Base-by-base conservation (phyloP, 371 early-diverging fungal species). In the Rhizomucor pusillus region DNA sequence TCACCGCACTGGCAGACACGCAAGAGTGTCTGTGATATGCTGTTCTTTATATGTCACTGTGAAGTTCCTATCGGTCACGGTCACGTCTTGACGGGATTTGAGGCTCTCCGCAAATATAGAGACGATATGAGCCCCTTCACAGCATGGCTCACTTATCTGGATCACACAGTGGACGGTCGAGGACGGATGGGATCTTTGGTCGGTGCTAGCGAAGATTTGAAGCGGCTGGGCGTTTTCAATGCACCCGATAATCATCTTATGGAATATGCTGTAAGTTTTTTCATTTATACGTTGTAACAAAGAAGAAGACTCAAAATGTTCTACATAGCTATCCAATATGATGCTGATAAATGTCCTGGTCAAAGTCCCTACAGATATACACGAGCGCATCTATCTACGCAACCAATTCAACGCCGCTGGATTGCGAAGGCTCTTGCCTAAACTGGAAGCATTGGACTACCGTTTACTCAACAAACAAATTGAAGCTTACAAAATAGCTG, bases 341-440 rank as follows among this genome's bases (percentile, higher is more conserved):
- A 83, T 90, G 25, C 73, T 90, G 47, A 73, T 90, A 60, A 90
- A 90, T 57, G 85, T 86, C 0, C 56, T 90, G 0, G 78, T 90
- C 4, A 80, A 80, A 46, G 84, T 85, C 3, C 80, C 82, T 2
- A 77, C 81, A 34, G 84, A 88, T 39, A 77, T 84, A 16, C 84
- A 85, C 34, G 59, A 77, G 40, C 80, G 90, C 37, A 77, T 84
- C 41, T 81, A 88, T 59, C 66, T 88, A 49, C 70, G 91, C 48
- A 85, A 83, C 52, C 84, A 86, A 58, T 61, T 90, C 56, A 77
- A 84, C 20, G 77, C 80, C 0, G 78, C 79, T 48, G 88, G 89
- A 1, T 56, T 90, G 50, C 43, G 46, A 7, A 57, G 60, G 24
- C 50, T 59, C 5, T 41, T 66, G 75, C 75, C 56, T 16, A 86